These are phyloP conservation scores for Suillus luteus DNA, from an alignment of 768 basidiomycete species.

Conservation along the genomic window DNA sequence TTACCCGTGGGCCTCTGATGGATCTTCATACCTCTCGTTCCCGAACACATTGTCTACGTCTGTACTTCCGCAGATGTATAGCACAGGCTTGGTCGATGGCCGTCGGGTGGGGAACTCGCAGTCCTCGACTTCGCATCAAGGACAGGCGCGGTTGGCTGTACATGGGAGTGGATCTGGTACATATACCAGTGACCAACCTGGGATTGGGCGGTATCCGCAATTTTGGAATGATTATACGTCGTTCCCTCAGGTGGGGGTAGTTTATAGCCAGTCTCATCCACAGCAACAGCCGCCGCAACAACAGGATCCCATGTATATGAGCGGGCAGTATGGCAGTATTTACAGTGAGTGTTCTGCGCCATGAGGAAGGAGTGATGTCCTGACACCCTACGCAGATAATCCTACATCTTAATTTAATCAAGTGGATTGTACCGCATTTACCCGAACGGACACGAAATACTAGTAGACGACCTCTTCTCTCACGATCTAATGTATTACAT, in stretches of 20 bases:
- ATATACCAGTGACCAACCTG: slow-evolving; percentile 20
- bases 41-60: slow-evolving; percentile 63
- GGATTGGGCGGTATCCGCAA: slow-evolving; percentile 45
- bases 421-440: background rate
- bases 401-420: slow-evolving; percentile 8
- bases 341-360: slow-evolving; percentile 28
- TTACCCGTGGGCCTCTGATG: slow-evolving; percentile 49
- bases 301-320: slow-evolving; percentile 27
- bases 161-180: slow-evolving; percentile 19
- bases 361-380: background rate
- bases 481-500: background rate
- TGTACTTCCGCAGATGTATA: slow-evolving; percentile 74
- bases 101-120: slow-evolving; percentile 30
- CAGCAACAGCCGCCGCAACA: slow-evolving; percentile 17
- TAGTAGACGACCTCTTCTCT: background rate
- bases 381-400: slow-evolving; percentile 7
- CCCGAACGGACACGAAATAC: background rate
- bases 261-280: slow-evolving; percentile 32
- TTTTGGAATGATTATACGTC: slow-evolving; percentile 60
- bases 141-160: slow-evolving; percentile 19
- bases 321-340: slow-evolving; percentile 26
- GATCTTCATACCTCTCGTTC: slow-evolving; percentile 36
- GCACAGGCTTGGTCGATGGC: slow-evolving; percentile 67
- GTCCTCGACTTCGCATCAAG: slow-evolving; percentile 22
- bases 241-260: slow-evolving; percentile 48